These are phyloP conservation scores for Rhododendron mucronatum DNA, from an alignment of 148 eudicot genomes.

Conservation along the genomic window DNA sequence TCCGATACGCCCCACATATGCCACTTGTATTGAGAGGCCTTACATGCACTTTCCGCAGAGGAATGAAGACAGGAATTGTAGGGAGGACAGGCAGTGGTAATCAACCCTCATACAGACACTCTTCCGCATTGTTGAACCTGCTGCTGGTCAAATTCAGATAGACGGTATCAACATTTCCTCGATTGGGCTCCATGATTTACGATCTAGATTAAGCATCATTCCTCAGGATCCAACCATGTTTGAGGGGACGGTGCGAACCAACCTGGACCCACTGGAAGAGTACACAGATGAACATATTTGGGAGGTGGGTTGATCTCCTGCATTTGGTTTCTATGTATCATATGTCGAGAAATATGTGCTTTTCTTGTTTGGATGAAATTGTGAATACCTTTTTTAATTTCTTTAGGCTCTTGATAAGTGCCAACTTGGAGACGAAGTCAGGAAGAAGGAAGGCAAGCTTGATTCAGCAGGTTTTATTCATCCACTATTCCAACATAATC, in stretches of 20 bases:
- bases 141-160: slow-evolving; percentile 40
- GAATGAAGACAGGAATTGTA: slow-evolving; percentile 51
- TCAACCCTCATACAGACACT: slow-evolving; percentile 62
- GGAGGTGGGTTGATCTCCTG: slow-evolving; percentile 36
- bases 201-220: slow-evolving; percentile 57
- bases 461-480: slow-evolving; percentile 59
- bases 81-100: slow-evolving; percentile 70
- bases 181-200: slow-evolving; percentile 53
- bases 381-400: neutral
- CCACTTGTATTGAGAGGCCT: slow-evolving; percentile 56
- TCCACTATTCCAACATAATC: neutral
- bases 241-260: slow-evolving; percentile 59
- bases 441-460: slow-evolving; percentile 72
- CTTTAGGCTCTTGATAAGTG: slow-evolving; percentile 87
- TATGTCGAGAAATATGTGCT: neutral
- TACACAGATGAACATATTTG: slow-evolving; percentile 55
- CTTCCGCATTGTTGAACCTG: slow-evolving; percentile 57
- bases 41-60: slow-evolving; percentile 53
- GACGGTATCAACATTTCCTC: slow-evolving; percentile 41
- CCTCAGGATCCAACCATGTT: slow-evolving; percentile 75
- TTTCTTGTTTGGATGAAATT: neutral
- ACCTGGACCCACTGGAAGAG: slow-evolving; percentile 66
- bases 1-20: slow-evolving; percentile 53
- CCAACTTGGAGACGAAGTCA: slow-evolving; percentile 80
- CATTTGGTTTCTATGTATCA: neutral